Percentiles rank a stretch among this genome's conserved stretches.
phyloP scores from a whole-genome alignment of 1,284 basidiomycete genomes.

The Salmacisia buchloeana region DNA sequence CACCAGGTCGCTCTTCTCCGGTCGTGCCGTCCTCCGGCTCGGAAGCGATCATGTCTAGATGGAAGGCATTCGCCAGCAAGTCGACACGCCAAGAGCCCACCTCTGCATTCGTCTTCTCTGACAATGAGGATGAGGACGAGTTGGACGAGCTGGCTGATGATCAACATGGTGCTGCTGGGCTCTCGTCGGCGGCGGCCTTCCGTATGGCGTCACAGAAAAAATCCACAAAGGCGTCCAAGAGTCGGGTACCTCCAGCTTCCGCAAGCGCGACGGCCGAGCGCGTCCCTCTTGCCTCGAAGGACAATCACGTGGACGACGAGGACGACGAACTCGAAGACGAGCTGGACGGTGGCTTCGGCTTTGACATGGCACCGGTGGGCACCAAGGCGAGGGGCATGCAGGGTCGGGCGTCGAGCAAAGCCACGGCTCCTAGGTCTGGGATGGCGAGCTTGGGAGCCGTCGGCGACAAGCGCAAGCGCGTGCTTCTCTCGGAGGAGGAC shows the following conservation, averaged over 20 bases:
- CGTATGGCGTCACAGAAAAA: not conserved
- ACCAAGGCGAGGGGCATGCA: constrained; percentile 1
- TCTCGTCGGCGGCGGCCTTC: constrained; percentile 3
- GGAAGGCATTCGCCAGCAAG: not conserved
- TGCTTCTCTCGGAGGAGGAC: not conserved
- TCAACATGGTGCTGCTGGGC: not conserved
- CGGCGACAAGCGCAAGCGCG: not conserved
- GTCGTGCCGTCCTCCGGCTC: not conserved
- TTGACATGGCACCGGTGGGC: not conserved
- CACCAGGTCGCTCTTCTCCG: not conserved
- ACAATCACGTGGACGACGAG: not conserved
- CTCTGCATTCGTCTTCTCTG: constrained; percentile 1
- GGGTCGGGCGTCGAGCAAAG: not conserved
- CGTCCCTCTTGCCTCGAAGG: not conserved
- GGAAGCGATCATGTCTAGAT: constrained; percentile 2
- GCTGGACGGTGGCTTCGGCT: not conserved
- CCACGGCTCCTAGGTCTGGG: not conserved
- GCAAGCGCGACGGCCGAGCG: no score
- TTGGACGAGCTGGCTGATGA: not conserved
- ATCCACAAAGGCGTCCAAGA: not conserved
- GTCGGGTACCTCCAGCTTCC: not conserved
- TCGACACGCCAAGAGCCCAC: constrained; percentile 6
- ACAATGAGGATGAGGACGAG: constrained; percentile 8
- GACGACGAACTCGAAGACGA: constrained; percentile 1
- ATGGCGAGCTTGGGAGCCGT: not conserved